Conservation (phyloP, 1,139 yeast genomes). For the Pneumocystis murina region DNA sequence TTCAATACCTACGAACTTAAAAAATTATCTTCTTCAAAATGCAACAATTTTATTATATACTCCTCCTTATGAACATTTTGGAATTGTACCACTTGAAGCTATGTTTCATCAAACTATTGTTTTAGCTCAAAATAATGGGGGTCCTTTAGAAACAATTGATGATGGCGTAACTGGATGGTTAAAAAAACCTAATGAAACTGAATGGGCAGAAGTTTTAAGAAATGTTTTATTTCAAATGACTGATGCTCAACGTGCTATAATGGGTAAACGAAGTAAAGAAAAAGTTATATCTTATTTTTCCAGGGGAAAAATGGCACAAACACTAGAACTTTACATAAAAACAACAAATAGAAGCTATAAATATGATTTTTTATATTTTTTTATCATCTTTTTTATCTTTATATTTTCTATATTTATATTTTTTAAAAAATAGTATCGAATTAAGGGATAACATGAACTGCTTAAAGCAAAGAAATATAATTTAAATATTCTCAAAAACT, state of each 20-base stretch:
- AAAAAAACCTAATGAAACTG: slow-evolving; percentile 36
- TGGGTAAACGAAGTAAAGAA: slow-evolving; percentile 38
- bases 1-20: slow-evolving; percentile 52
- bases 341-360: background rate
- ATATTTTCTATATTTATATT: background rate
- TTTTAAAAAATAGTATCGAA: background rate
- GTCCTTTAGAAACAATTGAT: slow-evolving; percentile 72
- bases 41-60: slow-evolving; percentile 64
- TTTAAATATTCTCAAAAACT: background rate
- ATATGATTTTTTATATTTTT: background rate
- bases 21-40: slow-evolving; percentile 44
- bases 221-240: slow-evolving; percentile 24
- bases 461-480: background rate
- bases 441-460: background rate
- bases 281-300: slow-evolving; percentile 44
- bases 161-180: slow-evolving; percentile 65
- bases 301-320: slow-evolving; percentile 44
- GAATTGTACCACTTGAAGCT: slow-evolving; percentile 92
- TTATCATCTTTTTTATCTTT: background rate
- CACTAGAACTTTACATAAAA: slow-evolving; percentile 26
- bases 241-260: slow-evolving; percentile 22
- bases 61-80: slow-evolving; percentile 86
- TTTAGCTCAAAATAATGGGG: slow-evolving; percentile 76
- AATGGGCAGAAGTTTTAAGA: slow-evolving; percentile 53
- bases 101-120: slow-evolving; percentile 77